Evolutionary conservation across 2,329 filamentous ascomycete genomes (phyloP).

Genomic region (Ophiostoma himal-ulmi): DNA sequence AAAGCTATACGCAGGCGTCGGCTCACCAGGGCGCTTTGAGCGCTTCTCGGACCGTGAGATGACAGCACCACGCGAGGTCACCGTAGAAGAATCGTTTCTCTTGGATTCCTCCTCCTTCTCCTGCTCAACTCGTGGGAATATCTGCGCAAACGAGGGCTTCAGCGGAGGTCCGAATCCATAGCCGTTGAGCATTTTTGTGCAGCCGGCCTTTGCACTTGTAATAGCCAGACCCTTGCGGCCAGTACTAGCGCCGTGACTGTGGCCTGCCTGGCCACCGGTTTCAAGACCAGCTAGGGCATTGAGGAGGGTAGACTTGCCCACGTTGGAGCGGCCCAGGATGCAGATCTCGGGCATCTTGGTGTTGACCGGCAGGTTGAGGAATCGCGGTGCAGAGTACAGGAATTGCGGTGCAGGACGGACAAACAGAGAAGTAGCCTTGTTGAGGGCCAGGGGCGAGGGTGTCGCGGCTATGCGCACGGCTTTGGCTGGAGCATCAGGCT

Average conservation of each 20-base stretch:
- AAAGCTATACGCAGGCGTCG: slow-evolving; percentile 42
- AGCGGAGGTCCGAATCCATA: slow-evolving; percentile 47
- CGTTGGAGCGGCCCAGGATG: slow-evolving; percentile 80
- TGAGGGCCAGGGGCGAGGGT: slow-evolving; percentile 25
- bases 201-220: slow-evolving; percentile 47
- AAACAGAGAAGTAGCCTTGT: slow-evolving; percentile 30
- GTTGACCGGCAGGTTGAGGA: slow-evolving; percentile 48
- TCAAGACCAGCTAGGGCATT: slow-evolving; percentile 63
- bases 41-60: slow-evolving; percentile 26
- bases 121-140: slow-evolving; percentile 27
- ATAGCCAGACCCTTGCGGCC: slow-evolving; percentile 47
- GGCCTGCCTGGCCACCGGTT: slow-evolving; percentile 28
- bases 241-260: slow-evolving; percentile 28
- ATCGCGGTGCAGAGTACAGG: slow-evolving; percentile 46
- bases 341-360: slow-evolving; percentile 57
- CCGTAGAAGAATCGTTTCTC: not conserved
- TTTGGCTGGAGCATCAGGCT: not conserved
- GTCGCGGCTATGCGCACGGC: slow-evolving; percentile 21
- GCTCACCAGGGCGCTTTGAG: slow-evolving; percentile 30
- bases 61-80: slow-evolving; percentile 14
- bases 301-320: slow-evolving; percentile 83
- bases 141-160: slow-evolving; percentile 17
- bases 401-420: slow-evolving; percentile 31
- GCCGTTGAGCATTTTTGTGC: slow-evolving; percentile 50
- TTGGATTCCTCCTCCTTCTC: not conserved